These are phyloP conservation scores for Leucocoprinus gongylophorus DNA, from an alignment of 1,284 basidiomycete genomes.

Conservation along the genomic window DNA sequence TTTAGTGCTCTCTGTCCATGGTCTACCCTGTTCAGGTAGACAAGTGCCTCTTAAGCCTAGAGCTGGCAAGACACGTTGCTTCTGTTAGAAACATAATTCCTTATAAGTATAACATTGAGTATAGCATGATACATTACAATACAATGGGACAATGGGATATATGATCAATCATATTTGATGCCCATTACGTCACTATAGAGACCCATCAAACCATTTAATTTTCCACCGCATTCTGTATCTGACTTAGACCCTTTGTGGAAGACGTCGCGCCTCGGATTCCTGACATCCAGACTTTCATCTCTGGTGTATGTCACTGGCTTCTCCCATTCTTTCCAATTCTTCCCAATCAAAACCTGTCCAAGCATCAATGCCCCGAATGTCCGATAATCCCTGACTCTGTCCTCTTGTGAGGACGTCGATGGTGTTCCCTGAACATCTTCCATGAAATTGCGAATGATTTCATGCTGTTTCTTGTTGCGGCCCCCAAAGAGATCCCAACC, in stretches of 20 bases:
- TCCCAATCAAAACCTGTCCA: background rate
- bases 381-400: background rate
- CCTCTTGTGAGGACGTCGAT: conserved; percentile 3
- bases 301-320: background rate
- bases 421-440: conserved; percentile 10
- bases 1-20: too few relatives aligned
- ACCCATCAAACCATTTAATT: conserved; percentile 1
- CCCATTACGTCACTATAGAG: conserved; percentile 1
- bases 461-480: background rate
- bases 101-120: too few relatives aligned
- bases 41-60: too few relatives aligned
- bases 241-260: background rate
- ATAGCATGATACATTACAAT: too few relatives aligned
- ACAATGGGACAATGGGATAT: too few relatives aligned
- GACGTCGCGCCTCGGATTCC: background rate
- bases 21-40: too few relatives aligned
- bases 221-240: background rate
- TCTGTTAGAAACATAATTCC: too few relatives aligned
- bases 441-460: conserved; percentile 4
- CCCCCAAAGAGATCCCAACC: conserved; percentile 1
- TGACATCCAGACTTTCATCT: conserved; percentile 1
- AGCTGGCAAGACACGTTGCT: too few relatives aligned
- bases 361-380: background rate
- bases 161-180: too few relatives aligned
- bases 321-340: conserved; percentile 3